Evolutionary conservation across 1,284 basidiomycete genomes (phyloP), one percentile per base, ranked within the genome.

Genomic region (Trichosporon sp.): DNA sequence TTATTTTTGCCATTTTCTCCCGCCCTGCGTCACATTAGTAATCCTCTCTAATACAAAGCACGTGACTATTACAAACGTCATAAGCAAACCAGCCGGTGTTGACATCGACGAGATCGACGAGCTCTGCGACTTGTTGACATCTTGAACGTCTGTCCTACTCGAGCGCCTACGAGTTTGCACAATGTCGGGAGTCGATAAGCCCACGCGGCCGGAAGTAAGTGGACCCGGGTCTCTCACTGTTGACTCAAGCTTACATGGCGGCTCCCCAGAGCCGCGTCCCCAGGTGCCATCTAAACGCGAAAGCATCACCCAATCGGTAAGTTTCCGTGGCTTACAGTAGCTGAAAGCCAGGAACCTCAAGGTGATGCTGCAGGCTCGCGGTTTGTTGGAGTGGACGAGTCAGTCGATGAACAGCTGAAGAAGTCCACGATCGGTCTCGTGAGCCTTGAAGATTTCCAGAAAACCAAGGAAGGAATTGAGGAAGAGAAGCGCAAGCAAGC

Each of bases 391-490:
- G 93, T 97, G 82, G 90, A 93, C 82, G 96, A 98, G 80, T 93
- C 91, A 4, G 90, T 98, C 86, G 96, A 98, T 80, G 97, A 99
- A 70, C 88, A 88, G 12, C 87, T 99, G 65, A 98, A 98, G 86
- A 88, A 94, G 77, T 91, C 88, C 64, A 99, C 97, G 0, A 89
- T 99, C 68, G 97, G 97, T 75, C 87, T 99, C 15, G 95, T 99
- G 1, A 89, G 88, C 70, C 87, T 98, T 8, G 92, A 96, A 76
- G 97, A 98, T 63, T 99, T 99, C 75, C 91, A 93, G 80, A 90
- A 92, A 81, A 89, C 88, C 75, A 86, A 93, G 69, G 92, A 93
- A 75, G 92, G 92, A 77, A 84, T 99, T 3, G 95, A 98, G 79
- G 97, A 99, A 81, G 90, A 91, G 62, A 95, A 95, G 80, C 89